Base-by-base conservation (phyloP, 2,329 filamentous ascomycete genomes). In the Fusarium napiforme region DNA sequence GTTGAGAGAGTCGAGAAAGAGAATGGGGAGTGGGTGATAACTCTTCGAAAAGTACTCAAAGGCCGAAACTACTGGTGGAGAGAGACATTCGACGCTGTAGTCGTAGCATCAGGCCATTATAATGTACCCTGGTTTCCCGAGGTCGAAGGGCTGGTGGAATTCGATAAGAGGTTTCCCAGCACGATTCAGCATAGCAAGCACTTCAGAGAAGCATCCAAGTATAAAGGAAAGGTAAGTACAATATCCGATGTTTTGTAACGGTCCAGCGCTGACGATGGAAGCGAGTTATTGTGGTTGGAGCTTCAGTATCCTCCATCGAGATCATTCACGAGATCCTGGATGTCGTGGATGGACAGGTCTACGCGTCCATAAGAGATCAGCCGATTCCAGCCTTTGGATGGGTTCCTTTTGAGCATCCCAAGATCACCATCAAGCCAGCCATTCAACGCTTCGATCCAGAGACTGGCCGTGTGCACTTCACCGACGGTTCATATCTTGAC, bases 71-170 rank as follows among this genome's bases (percentile, higher is more conserved):
- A 73, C 30, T 74, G 71, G 67, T 72, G 71, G 71, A 30, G 39
- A 7, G 71, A 74, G 30, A 60, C 30, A 0, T 75, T 75, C 23
- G 73, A 75, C 9, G 61, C 70, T 8, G 18, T 74, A 3, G 67
- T 75, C 9, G 73, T 69, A 8, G 70, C 67, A 16, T 66, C 64
- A 2, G 70, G 67, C 0, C 67, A 75, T 15, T 75, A 74, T 2
- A 75, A 74, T 9, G 32, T 75, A 2, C 67, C 73, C 1, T 75
- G 70, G 57, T 68, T 74, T 28, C 64, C 73, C 12, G 43, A 64
- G 14, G 45, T 72, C 10, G 26, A 58, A 7, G 64, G 73, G 1
- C 47, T 74, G 6, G 1, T 73, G 3, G 61, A 74, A 4, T 69
- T 69, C 7, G 43, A 74, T 18, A 40, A 19, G 2, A 47, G 4